Base-by-base conservation (phyloP, 768 basidiomycete genomes). In the Tricholomella constricta region DNA sequence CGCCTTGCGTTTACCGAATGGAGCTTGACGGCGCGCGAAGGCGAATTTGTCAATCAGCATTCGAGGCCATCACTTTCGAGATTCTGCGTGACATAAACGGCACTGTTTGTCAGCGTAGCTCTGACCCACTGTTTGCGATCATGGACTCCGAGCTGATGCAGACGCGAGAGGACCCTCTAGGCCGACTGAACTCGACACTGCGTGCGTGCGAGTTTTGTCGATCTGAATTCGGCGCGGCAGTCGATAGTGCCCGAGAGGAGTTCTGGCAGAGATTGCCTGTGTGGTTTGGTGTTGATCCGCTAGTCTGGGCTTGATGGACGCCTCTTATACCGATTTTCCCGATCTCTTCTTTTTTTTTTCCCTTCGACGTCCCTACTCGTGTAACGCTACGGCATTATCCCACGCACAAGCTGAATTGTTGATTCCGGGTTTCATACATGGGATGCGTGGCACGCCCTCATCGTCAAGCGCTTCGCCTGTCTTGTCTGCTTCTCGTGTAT, bases 1-100 rank as follows among this genome's bases (percentile, higher is more conserved):
- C 62, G 8, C 63, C 62, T 54, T 89, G 88, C 63, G 56, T 78
- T 10, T 71, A 81, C 61, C 71, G 72, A n/a, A 71, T 74, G 61
- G 79, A 84, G 32, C 51, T 70, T 8, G 75, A 81, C 56, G 67
- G 72, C 3, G 55, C 72, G 27, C 70, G 69, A 27, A 76, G 76
- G 57, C 80, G 84, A 25, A 69, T 79, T 20, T 90, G 88, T 66
- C 85, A 85, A 66, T 75, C 84, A 19, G 85, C 85, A 2, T 90
- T 88, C 59, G 89, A 89, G 62, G 78, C 80, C 10, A 82, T 88
- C 55, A 86, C 86, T 4, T 89, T 88, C 63, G 84, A 89, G 59
- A 79, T 90, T 41, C 76, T 90, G 51, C 80, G 85, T 44, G 88
- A 89, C 60, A 79, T 86, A 56, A 88, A 87, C 65, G 86, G 86